phyloP scores from a whole-genome alignment of 129 eudicot genomes.

The Lactuca sativa region DNA sequence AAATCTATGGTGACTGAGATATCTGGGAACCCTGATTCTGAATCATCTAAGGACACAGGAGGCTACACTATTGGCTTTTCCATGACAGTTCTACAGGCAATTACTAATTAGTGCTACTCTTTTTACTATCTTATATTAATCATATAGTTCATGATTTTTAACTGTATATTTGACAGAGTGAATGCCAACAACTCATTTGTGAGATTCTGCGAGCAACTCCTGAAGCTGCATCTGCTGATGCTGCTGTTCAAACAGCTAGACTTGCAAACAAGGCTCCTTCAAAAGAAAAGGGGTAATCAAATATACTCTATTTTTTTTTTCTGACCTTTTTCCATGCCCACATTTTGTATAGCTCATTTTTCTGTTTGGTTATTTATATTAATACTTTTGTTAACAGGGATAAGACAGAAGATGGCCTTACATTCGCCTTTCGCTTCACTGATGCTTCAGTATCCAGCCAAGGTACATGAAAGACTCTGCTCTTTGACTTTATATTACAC shows the following conservation, averaged over 20 bases:
- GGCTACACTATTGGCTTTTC: constrained; percentile 95
- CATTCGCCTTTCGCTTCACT: constrained; percentile 91
- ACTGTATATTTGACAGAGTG: constrained; percentile 56
- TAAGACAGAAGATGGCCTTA: constrained; percentile 91
- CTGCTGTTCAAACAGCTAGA: constrained; percentile 97
- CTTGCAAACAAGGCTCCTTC: constrained; percentile 84
- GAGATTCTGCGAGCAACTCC: constrained; percentile 99
- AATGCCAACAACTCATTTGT: constrained; percentile 97
- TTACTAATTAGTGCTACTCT: constrained; percentile 6
- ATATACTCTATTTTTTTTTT: not conserved
- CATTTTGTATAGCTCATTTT: not conserved
- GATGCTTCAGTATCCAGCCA: constrained; percentile 77
- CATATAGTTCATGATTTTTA: constrained; percentile 20
- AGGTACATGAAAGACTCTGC: constrained; percentile 43
- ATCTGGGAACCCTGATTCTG: constrained; percentile 82
- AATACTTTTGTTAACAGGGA: constrained; percentile 49
- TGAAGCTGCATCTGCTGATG: constrained; percentile 99
- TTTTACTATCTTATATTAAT: constrained; percentile 1
- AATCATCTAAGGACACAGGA: constrained; percentile 77
- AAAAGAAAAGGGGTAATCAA: constrained; percentile 76
- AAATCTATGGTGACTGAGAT: constrained; percentile 62
- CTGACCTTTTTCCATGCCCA: too few relatives aligned
- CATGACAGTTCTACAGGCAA: constrained; percentile 88
- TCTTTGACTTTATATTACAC: constrained; percentile 7
- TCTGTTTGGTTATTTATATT: not conserved